Evolutionary conservation across 2,329 filamentous ascomycete genomes (phyloP).

Genomic region (Claviceps humidiphila): DNA sequence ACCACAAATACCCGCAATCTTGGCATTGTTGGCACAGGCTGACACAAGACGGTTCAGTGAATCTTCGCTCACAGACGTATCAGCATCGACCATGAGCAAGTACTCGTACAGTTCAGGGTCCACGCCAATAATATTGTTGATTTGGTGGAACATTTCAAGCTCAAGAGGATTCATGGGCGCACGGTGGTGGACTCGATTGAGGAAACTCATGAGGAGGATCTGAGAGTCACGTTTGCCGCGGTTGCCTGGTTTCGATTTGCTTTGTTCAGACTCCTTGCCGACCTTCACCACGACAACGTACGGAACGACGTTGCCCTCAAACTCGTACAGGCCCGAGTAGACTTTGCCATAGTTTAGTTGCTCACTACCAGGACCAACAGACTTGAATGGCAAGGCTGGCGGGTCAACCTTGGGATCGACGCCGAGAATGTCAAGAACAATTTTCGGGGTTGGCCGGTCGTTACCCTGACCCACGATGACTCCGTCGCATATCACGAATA

Average conservation of each 20-base stretch:
- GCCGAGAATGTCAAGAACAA: slow-evolving; percentile 91
- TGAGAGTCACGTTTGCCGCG: slow-evolving; percentile 98
- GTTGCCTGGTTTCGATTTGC: slow-evolving; percentile 86
- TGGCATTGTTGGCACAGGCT: slow-evolving; percentile 82
- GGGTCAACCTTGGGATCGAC: slow-evolving; percentile 96
- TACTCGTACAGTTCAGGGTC: slow-evolving; percentile 97
- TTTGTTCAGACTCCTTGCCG: slow-evolving; percentile 89
- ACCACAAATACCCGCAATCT: slow-evolving; percentile 94
- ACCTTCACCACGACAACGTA: slow-evolving; percentile 95
- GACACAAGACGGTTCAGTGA: slow-evolving; percentile 86
- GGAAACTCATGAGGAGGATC: slow-evolving; percentile 89
- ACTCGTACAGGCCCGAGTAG: slow-evolving; percentile 95
- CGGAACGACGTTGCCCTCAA: slow-evolving; percentile 91
- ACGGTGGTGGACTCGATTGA: slow-evolving; percentile 93
- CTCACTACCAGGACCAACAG: slow-evolving; percentile 74
- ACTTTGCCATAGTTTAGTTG: slow-evolving; percentile 98
- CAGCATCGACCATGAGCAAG: slow-evolving; percentile 91
- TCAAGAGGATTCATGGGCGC: slow-evolving; percentile 91
- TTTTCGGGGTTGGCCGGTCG: slow-evolving; percentile 91
- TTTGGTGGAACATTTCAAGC: slow-evolving; percentile 96
- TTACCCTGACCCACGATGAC: slow-evolving; percentile 95
- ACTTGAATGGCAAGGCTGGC: slow-evolving; percentile 86
- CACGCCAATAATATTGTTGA: slow-evolving; percentile 98
- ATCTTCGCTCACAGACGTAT: slow-evolving; percentile 87
- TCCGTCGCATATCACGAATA: slow-evolving; percentile 92